A percentile compares a stretch with the other conserved stretches of the same genome.
Conservation (phyloP, 163 green algal genomes). For the Smithsoniella earleae region DNA sequence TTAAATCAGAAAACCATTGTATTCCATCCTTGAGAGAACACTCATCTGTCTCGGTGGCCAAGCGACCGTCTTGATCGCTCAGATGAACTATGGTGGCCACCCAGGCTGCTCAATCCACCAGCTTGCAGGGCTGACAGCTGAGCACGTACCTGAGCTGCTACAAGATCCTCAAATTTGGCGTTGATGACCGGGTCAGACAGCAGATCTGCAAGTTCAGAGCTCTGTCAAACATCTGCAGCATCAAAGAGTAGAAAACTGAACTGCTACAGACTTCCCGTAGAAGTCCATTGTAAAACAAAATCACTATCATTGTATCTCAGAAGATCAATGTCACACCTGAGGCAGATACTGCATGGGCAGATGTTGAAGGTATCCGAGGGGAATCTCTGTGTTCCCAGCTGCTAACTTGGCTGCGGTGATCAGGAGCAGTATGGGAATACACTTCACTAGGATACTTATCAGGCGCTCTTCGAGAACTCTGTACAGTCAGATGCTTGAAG, state of each 20-base stretch:
- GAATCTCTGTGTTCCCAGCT: no score
- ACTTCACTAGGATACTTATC: no score
- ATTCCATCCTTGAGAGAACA: no score
- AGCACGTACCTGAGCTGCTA: not conserved
- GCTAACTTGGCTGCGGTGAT: no score
- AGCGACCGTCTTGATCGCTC: no score
- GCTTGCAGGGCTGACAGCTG: conserved; percentile 14
- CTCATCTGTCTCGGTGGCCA: no score
- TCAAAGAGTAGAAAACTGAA: not conserved
- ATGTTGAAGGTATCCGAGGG: not conserved
- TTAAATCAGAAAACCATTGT: no score
- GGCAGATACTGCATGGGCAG: not conserved
- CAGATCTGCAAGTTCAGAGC: conserved; percentile 5
- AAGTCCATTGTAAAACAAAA: not conserved
- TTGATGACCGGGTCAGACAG: not conserved
- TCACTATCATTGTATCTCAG: not conserved
- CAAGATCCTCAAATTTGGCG: not conserved
- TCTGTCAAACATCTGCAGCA: not conserved
- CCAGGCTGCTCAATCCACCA: not conserved
- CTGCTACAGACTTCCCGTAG: not conserved
- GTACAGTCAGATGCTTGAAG: no score
- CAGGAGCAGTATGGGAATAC: no score
- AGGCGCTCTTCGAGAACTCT: no score
- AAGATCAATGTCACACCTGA: not conserved
- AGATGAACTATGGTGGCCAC: no score